Evolutionary conservation across 352 stramenopile genomes (phyloP).

Genomic region (Globisporangium echinulatum): DNA sequence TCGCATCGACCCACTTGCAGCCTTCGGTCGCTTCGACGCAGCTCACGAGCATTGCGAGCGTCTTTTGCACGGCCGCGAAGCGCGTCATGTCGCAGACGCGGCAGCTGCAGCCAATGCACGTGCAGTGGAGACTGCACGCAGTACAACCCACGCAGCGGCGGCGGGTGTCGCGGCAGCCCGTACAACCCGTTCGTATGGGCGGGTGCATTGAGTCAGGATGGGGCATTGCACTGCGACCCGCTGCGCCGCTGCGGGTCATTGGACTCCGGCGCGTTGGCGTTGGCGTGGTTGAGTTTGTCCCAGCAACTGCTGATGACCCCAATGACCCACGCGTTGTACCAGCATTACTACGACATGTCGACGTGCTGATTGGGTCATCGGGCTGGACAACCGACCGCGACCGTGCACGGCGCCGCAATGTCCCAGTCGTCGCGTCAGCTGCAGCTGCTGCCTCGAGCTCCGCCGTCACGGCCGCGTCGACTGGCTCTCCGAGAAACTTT

Average conservation of each 20-base stretch:
- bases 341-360: too few relatives aligned
- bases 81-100: conserved; percentile 68
- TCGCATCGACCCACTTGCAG: conserved; percentile 43
- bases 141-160: conserved; percentile 58
- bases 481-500: conserved; percentile 45
- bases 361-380: neutral
- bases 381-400: conserved; percentile 9
- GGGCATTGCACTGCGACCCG: conserved; percentile 12
- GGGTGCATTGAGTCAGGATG: too few relatives aligned
- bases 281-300: neutral
- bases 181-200: conserved; percentile 55
- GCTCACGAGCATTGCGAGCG: conserved; percentile 43
- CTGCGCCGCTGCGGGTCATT: neutral
- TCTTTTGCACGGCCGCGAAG: conserved; percentile 50
- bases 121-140: conserved; percentile 63
- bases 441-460: neutral
- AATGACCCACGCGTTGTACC: too few relatives aligned
- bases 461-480: conserved; percentile 1
- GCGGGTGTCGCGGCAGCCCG: conserved; percentile 49
- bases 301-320: too few relatives aligned
- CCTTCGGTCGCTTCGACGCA: conserved; percentile 50
- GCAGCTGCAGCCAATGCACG: conserved; percentile 62
- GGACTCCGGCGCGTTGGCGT: neutral
- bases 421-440: neutral
- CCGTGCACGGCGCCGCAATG: conserved; percentile 3